Percentiles rank a stretch among this genome's conserved stretches.
phyloP scores from a whole-genome alignment of 768 basidiomycete species.

The Tulasnella sp. region DNA sequence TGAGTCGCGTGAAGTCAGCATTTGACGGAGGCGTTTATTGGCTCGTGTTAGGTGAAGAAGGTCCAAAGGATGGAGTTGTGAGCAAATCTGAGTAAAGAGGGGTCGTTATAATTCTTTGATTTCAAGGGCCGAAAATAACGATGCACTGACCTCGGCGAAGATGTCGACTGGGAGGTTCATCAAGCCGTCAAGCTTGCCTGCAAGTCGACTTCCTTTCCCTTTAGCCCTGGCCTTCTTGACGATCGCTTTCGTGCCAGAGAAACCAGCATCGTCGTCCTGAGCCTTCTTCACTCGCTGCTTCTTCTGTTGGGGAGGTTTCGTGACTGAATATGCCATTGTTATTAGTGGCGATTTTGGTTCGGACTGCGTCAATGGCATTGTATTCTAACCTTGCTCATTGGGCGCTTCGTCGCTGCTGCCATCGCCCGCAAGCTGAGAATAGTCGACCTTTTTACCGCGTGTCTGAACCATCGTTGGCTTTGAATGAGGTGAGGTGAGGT shows the following conservation, averaged over 20 bases:
- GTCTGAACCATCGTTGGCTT: slow-evolving; percentile 2
- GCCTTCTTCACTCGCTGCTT: slow-evolving; percentile 1
- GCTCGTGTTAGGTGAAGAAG: slow-evolving; percentile 13
- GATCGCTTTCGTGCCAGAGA: neutral
- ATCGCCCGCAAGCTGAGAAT: neutral
- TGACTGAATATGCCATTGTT: neutral
- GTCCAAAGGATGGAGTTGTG: slow-evolving; percentile 7
- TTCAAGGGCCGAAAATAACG: neutral
- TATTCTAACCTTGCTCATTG: neutral
- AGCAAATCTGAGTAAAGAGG: slow-evolving; percentile 1
- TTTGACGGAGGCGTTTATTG: neutral
- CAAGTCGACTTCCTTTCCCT: neutral
- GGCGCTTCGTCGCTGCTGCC: neutral
- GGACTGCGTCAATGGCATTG: neutral
- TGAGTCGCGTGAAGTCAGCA: neutral
- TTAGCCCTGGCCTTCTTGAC: neutral
- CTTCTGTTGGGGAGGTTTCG: neutral
- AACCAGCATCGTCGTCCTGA: neutral
- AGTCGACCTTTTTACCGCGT: slow-evolving; percentile 5
- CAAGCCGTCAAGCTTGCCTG: slow-evolving; percentile 15
- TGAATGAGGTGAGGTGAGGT: too few species aligned
- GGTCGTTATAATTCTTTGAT: too few species aligned
- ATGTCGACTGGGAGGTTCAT: slow-evolving; percentile 19
- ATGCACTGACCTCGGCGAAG: slow-evolving; percentile 15
- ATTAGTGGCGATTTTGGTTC: neutral